phyloP scores from a whole-genome alignment of 176 grass and related monocot species.

The Triticum aestivum region DNA sequence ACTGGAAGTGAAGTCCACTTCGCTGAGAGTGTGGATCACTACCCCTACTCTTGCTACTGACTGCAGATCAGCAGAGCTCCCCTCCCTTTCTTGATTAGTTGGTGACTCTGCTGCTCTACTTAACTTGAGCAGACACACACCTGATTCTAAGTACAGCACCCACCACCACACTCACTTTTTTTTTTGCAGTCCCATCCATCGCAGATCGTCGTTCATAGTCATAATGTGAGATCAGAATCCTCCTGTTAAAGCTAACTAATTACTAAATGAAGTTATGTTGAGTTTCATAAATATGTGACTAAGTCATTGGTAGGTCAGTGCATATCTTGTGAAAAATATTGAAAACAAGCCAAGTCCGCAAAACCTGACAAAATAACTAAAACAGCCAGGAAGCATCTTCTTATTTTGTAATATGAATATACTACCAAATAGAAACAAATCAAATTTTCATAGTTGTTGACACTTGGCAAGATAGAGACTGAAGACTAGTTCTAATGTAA shows the following conservation, averaged over 20 bases:
- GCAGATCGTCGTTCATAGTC: not conserved
- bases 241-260: not conserved
- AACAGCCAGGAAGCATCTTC: too few relatives aligned
- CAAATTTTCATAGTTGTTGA: not conserved
- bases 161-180: not conserved
- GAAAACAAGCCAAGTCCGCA: not conserved
- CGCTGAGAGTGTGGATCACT: slow-evolving; percentile 41
- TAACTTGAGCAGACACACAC: slow-evolving; percentile 18
- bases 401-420: not conserved
- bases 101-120: slow-evolving; percentile 1
- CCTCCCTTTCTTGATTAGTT: not conserved
- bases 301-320: not conserved
- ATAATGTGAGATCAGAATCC: not conserved
- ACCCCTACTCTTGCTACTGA: not conserved
- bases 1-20: slow-evolving; percentile 53
- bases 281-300: not conserved
- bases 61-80: not conserved
- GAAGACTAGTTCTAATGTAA: not conserved
- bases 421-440: not conserved
- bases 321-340: not conserved
- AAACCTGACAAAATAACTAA: not conserved
- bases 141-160: not conserved
- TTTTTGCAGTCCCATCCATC: not conserved
- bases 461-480: not conserved
- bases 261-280: not conserved